Base-by-base conservation (phyloP, 257 asterid species). In the Ehretia macrophylla region DNA sequence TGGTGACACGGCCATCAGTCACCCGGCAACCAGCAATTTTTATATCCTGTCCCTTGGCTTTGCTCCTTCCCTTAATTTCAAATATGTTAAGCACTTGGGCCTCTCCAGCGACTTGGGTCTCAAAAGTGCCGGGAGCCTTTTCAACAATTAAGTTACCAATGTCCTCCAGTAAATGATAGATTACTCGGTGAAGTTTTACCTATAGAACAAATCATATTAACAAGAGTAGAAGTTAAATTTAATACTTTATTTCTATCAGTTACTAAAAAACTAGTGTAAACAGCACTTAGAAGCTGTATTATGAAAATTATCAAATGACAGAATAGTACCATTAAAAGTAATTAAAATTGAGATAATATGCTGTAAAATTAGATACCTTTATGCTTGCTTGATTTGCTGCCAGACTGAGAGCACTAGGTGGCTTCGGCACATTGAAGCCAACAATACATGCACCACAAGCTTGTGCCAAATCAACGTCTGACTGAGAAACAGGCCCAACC, bases 131-230 rank as follows among this genome's bases (percentile, higher is more conserved):
- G 0, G 99, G 99, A 46, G 99, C 94, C 70, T 69, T 85, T 75
- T 88, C 96, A 4, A 83, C 96, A 10, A 88, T 85, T 35, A 87
- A 69, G 58, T 84, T 82, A 32, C 99, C 96, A 1, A 93, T 75
- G 67, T 93, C 97, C 83, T 88, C 97, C 64, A 93, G 73, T 38
- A 93, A 95, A 75, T 86, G 99, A 75, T 93, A 93, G 77, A 93
- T 93, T 57, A 93, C 77, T 6, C 90, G 82, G 68, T 93, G 99
- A 23, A 83, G 59, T 68, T 70, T 89, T 68, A 93, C 74, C 99
- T 93, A 32, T 63, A n/a, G n/a, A 74, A 64, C 16, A 48, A 13
- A 56, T 40, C 14, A 18, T 48, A 23, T 58, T 50, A 59, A 51
- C 55, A 52, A 17, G 14, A 52, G 57, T 16, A 52, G 39, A 20